Percentiles rank a stretch among this genome's conserved stretches.
Evolutionary conservation across 2,329 filamentous ascomycete genomes (phyloP).

Genomic region (Monosporascus sp.): DNA sequence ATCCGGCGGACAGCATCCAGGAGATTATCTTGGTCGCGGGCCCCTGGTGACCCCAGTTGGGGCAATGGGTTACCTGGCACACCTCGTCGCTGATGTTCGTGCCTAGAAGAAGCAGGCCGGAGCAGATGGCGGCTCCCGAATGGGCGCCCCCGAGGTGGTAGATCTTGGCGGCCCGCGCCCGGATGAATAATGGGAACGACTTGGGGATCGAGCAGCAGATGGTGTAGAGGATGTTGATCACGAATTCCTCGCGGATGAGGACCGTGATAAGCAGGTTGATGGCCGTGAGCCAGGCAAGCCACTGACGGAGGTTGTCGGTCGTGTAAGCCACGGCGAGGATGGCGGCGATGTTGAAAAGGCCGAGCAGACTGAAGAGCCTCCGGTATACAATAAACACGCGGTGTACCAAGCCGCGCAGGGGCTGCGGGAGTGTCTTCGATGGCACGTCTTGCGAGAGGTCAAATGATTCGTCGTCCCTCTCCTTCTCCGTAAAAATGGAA

Average conservation of each 20-base stretch:
- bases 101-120: constrained; percentile 42
- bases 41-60: constrained; percentile 23
- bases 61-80: constrained; percentile 5
- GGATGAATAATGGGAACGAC: constrained; percentile 41
- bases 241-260: constrained; percentile 46
- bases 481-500: constrained; percentile 16
- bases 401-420: constrained; percentile 21
- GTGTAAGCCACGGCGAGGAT: constrained; percentile 31
- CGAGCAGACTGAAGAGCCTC: constrained; percentile 49
- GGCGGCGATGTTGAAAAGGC: constrained; percentile 45
- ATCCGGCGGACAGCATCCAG: constrained; percentile 51
- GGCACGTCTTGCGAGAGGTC: constrained; percentile 24
- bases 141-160: constrained; percentile 50
- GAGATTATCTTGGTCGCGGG: constrained; percentile 43
- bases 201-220: constrained; percentile 40
- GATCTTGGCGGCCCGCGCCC: constrained; percentile 43
- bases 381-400: constrained; percentile 48
- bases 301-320: constrained; percentile 27
- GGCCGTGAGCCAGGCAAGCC: constrained; percentile 38
- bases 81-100: constrained; percentile 18
- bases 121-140: constrained; percentile 43
- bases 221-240: constrained; percentile 47
- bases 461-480: constrained; percentile 14
- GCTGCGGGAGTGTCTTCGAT: constrained; percentile 34
- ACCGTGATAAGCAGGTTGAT: constrained; percentile 46